Conservation (phyloP, 768 basidiomycete genomes). For the Strobilomyces dryophilus region DNA sequence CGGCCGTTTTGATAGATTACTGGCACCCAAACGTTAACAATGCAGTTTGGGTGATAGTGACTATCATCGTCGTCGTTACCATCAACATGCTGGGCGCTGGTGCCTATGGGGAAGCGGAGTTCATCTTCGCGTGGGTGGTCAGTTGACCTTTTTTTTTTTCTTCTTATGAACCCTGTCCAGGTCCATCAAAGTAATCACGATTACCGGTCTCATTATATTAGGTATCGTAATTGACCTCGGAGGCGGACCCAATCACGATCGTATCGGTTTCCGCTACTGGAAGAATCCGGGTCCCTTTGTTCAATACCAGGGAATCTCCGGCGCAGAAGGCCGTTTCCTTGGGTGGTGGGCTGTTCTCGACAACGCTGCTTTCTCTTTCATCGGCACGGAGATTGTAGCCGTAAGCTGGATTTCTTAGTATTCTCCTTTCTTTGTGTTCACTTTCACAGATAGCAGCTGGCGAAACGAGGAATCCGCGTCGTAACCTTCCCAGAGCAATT, state of each 20-base stretch:
- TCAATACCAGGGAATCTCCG: constrained; percentile 60
- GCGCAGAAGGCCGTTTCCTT: constrained; percentile 73
- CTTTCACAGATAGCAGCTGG: constrained; percentile 69
- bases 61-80: constrained; percentile 65
- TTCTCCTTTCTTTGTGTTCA: neutral
- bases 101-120: constrained; percentile 83
- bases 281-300: constrained; percentile 85
- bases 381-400: constrained; percentile 93
- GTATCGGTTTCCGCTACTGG: constrained; percentile 65
- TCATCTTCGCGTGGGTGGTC: constrained; percentile 65
- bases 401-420: constrained; percentile 37
- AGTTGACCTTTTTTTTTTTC: neutral
- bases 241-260: constrained; percentile 79
- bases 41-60: constrained; percentile 78
- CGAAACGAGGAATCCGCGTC: constrained; percentile 86
- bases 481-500: constrained; percentile 54
- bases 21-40: constrained; percentile 59
- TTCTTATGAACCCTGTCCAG: constrained; percentile 18
- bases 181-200: constrained; percentile 88
- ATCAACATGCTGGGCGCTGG: constrained; percentile 78
- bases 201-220: constrained; percentile 66
- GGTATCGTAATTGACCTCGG: constrained; percentile 80
- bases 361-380: constrained; percentile 90
- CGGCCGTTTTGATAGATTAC: constrained; percentile 71
- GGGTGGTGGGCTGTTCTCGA: constrained; percentile 69